These are phyloP conservation scores for Candida sp. DNA, from an alignment of 1,139 yeast genomes.

Conservation along the genomic window DNA sequence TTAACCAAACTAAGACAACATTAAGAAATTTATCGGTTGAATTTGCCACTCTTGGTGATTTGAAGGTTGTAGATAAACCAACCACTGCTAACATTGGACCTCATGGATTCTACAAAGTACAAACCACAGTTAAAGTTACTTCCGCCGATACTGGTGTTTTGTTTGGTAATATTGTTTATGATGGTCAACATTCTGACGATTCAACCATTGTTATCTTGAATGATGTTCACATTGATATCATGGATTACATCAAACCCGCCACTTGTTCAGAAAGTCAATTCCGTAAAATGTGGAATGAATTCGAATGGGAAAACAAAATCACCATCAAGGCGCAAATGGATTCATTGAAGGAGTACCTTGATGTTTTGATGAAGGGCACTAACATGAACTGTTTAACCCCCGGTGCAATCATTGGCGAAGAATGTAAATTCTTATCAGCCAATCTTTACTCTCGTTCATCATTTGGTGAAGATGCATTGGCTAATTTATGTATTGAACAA, in stretches of 20 bases:
- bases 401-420: constrained; percentile 81
- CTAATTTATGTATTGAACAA: constrained; percentile 90
- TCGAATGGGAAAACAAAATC: constrained; percentile 99
- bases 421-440: constrained; percentile 91
- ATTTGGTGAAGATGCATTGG: constrained; percentile 97
- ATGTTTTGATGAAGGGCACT: constrained; percentile 75
- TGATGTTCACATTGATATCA: constrained; percentile 93
- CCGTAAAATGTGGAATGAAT: constrained; percentile 99
- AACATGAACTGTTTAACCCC: constrained; percentile 95
- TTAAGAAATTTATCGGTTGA: constrained; percentile 91
- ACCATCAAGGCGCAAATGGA: constrained; percentile 73
- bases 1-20: constrained; percentile 91
- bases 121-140: constrained; percentile 88
- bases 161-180: constrained; percentile 95
- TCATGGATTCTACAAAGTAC: constrained; percentile 90
- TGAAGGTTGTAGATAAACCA: constrained; percentile 92
- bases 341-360: constrained; percentile 76
- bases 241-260: constrained; percentile 97
- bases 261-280: constrained; percentile 83
- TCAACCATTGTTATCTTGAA: constrained; percentile 87
- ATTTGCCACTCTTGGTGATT: constrained; percentile 94
- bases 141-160: constrained; percentile 98
- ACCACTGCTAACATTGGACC: constrained; percentile 94
- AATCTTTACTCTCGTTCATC: constrained; percentile 90
- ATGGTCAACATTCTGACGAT: constrained; percentile 93